Conservation (phyloP, 2,329 filamentous ascomycete genomes). For the Teratosphaeriaceae sp. region DNA sequence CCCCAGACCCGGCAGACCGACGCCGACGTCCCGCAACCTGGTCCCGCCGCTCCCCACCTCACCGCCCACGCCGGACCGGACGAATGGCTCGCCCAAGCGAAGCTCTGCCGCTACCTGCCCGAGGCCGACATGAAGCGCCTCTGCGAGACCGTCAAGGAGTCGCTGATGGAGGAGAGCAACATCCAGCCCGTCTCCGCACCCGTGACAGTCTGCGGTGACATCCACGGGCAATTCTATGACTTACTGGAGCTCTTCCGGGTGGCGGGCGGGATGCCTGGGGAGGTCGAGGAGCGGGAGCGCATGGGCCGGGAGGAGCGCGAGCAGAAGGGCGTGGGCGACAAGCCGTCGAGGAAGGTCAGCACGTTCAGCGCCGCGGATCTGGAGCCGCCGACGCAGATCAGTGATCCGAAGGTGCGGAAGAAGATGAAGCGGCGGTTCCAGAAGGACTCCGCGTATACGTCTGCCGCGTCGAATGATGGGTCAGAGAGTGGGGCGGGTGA, state of each 20-base stretch:
- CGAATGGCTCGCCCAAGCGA: conserved; percentile 95
- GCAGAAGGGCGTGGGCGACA: no score
- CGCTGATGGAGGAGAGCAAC: conserved; percentile 95
- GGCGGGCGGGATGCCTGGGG: conserved; percentile 91
- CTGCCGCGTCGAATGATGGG: conserved; percentile 39
- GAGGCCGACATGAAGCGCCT: conserved; percentile 93
- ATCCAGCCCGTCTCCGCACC: conserved; percentile 99
- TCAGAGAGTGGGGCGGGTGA: conserved; percentile 30
- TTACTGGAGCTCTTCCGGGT: conserved; percentile 99
- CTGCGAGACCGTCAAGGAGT: conserved; percentile 97
- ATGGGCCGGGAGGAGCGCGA: no score
- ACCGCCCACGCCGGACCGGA: conserved; percentile 78
- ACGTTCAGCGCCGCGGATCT: conserved; percentile 78
- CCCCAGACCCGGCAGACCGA: conserved; percentile 43
- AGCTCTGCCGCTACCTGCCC: conserved; percentile 94
- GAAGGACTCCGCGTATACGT: conserved; percentile 47
- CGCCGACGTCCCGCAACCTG: conserved; percentile 71
- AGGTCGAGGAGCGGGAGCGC: conserved; percentile 41
- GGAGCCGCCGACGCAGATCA: conserved; percentile 84
- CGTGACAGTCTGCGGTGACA: conserved; percentile 97
- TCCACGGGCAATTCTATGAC: conserved; percentile 98
- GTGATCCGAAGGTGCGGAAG: conserved; percentile 76
- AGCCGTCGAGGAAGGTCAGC: no score
- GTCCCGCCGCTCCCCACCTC: conserved; percentile 80
- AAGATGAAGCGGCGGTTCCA: conserved; percentile 62